phyloP scores from a whole-genome alignment of 2,329 filamentous ascomycete genomes.

The Trichocomaceae sp. region DNA sequence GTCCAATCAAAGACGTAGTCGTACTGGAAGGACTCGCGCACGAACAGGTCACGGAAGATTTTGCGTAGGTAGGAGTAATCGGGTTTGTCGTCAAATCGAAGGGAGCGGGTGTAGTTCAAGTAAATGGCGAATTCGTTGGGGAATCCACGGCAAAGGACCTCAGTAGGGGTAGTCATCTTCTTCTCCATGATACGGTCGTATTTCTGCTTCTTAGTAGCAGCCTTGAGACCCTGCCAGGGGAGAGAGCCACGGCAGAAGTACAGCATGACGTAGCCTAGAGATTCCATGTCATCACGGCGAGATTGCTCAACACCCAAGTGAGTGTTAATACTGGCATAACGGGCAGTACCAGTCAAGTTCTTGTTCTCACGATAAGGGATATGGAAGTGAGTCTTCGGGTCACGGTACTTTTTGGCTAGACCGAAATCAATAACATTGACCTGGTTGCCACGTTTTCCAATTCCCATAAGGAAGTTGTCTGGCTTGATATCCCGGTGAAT shows the following conservation, averaged over 20 bases:
- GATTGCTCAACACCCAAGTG: conserved; percentile 98
- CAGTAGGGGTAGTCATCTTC: conserved; percentile 99
- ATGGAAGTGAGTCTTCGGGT: conserved; percentile 99
- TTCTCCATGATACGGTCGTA: conserved; percentile 99
- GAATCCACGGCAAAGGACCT: conserved; percentile 95
- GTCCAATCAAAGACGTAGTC: conserved; percentile 99
- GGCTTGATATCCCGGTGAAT: conserved; percentile 99
- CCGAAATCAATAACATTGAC: conserved; percentile 99
- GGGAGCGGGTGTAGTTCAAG: conserved; percentile 96
- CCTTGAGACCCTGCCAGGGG: conserved; percentile 97
- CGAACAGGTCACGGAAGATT: conserved; percentile 99
- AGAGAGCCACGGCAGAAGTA: conserved; percentile 99
- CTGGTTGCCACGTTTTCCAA: conserved; percentile 97
- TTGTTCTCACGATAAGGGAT: conserved; percentile 99
- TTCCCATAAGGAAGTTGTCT: conserved; percentile 99
- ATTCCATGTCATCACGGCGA: conserved; percentile 98
- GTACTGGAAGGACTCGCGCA: conserved; percentile 98
- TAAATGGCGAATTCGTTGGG: conserved; percentile 99
- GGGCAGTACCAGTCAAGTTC: conserved; percentile 97
- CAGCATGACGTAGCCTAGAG: conserved; percentile 97
- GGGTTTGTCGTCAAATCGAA: conserved; percentile 98
- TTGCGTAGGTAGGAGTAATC: conserved; percentile 99
- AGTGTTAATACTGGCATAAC: conserved; percentile 98
- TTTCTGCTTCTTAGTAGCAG: conserved; percentile 99
- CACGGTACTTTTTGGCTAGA: conserved; percentile 98